Base-by-base conservation (phyloP, 495 filamentous ascomycete genomes). In the Penicillium coprophilum region DNA sequence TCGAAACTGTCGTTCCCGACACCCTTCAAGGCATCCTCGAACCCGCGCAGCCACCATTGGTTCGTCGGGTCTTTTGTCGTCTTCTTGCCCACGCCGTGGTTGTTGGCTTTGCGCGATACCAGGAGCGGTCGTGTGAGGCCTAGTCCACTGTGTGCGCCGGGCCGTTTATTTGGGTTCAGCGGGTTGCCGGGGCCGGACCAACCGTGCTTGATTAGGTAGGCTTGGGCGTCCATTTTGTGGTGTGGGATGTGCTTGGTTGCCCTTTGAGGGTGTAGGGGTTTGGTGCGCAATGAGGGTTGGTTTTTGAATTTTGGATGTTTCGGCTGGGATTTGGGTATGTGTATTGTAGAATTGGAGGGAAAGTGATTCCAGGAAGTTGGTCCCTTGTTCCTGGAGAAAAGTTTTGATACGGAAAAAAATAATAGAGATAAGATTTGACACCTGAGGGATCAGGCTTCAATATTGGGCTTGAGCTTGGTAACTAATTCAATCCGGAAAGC, bases 31-130 rank as follows among this genome's bases (percentile, higher is more conserved):
- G 86, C 85, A 65, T 87, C 82, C 72, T 93, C 89, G 62, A 92
- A 91, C 43, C 88, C 89, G 45, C 85, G 80, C 55, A 91, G 70
- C 89, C 89, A 92, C 89, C 89, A 93, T 59, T 89, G 87, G 59
- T 82, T 84, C 43, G 83, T 87, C 15, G 68, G 66, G 62, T 81
- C 78, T 44, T 80, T 78, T 47, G 86, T 86, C n/a, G 77, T 73
- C 61, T 82, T 84, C 67, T 85, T 85, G 51, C 89, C 89, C 4
- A 93, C 73, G 28, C 89, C 89, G 57, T 84, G 75, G 53, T 82
- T 85, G 70, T 90, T 85, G 31, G 80, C 70, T 69, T 89, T 89
- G 50, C 82, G 84, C 15, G 83, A 79, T 27, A 91, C 77, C 40
- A 89, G 80, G 24, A 93, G 71, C 8, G 88, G 89, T 53, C 80